phyloP scores from a whole-genome alignment of 495 filamentous ascomycete genomes.

The Saxophila tyrrhenica region DNA sequence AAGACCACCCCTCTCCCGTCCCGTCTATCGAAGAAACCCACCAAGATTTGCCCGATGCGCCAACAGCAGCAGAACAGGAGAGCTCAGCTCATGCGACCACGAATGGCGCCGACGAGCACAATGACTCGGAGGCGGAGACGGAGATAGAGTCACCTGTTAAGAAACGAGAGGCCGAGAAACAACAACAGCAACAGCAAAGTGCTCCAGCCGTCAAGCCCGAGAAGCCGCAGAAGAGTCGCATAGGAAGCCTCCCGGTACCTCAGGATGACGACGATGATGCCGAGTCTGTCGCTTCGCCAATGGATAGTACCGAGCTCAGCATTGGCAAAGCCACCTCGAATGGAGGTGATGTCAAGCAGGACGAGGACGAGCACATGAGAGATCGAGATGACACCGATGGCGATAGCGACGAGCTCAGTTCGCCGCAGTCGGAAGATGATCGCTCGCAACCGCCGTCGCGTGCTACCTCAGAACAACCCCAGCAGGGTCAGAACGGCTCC shows the following conservation, averaged over 20 bases:
- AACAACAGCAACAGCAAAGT: neutral
- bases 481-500: neutral
- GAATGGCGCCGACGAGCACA: conserved; percentile 2
- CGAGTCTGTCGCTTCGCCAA: conserved; percentile 11
- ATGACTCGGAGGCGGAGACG: conserved; percentile 16
- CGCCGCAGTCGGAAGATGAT: conserved; percentile 3
- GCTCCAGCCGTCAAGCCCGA: neutral
- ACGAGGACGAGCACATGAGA: conserved; percentile 3
- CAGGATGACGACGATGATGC: conserved; percentile 15
- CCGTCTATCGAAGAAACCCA: neutral
- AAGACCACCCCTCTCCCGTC: neutral
- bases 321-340: neutral
- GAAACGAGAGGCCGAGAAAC: conserved; percentile 10
- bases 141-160: conserved; percentile 19
- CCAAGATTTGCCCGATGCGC: conserved; percentile 1
- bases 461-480: conserved; percentile 8
- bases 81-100: neutral
- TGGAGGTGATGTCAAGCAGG: neutral
- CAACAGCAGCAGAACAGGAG: neutral
- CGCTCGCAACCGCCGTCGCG: conserved; percentile 1
- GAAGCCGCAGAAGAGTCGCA: conserved; percentile 13
- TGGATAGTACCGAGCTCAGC: conserved; percentile 13
- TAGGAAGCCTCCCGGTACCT: conserved; percentile 17
- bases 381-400: conserved; percentile 6
- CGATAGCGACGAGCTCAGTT: conserved; percentile 12